Evolutionary conservation across 2,329 filamentous ascomycete species (phyloP).

Genomic region (Teratosphaeria viscida): DNA sequence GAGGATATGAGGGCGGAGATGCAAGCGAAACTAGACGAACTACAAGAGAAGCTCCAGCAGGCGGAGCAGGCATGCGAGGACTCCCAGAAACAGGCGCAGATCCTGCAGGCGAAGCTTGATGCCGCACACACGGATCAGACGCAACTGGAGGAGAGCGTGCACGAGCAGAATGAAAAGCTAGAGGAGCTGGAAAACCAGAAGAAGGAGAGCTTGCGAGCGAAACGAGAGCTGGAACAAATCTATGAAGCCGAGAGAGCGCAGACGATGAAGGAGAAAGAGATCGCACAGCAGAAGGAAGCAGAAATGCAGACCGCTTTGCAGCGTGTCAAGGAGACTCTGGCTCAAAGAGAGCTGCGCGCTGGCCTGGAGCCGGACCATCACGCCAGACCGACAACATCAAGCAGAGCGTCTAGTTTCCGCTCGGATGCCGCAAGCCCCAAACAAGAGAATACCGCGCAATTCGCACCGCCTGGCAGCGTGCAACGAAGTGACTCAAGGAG

Average conservation of each 20-base stretch:
- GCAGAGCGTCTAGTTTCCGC: constrained; percentile 19
- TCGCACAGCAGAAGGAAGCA: constrained; percentile 71
- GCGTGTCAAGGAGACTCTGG: constrained; percentile 78
- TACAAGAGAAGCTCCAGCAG: constrained; percentile 71
- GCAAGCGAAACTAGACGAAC: constrained; percentile 67
- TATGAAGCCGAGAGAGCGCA: constrained; percentile 84
- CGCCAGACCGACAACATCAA: constrained; percentile 43
- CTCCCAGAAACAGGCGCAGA: constrained; percentile 65
- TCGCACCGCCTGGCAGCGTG: constrained; percentile 67
- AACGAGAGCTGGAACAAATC: constrained; percentile 82
- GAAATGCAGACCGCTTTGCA: constrained; percentile 87
- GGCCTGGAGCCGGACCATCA: constrained; percentile 37
- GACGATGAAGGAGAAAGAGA: constrained; percentile 85
- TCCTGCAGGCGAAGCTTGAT: constrained; percentile 76
- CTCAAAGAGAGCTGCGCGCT: constrained; percentile 55
- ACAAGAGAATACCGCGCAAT: constrained; percentile 53
- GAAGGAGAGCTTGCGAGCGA: constrained; percentile 69
- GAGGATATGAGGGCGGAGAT: constrained; percentile 65
- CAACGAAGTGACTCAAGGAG: constrained; percentile 69
- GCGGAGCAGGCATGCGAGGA: constrained; percentile 67
- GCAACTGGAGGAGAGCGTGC: constrained; percentile 75
- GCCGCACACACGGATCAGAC: constrained; percentile 74
- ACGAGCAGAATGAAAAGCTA: constrained; percentile 76
- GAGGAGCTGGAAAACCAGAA: constrained; percentile 76
- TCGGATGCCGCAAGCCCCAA: constrained; percentile 44